phyloP scores from a whole-genome alignment of 805 yeast genomes.

The Ogataea pilisensis region DNA sequence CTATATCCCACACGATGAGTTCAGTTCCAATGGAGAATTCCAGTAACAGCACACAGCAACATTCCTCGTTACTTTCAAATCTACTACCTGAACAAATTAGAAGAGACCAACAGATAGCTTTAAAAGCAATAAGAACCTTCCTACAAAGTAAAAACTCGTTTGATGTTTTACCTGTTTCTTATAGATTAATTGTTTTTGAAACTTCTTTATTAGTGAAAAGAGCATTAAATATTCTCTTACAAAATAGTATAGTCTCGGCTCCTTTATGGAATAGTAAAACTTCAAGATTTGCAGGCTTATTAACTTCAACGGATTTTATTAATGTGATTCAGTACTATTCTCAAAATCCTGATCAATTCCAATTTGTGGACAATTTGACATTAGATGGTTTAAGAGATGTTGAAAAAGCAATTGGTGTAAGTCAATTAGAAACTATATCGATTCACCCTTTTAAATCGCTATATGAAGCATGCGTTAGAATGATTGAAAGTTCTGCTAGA shows the following conservation, averaged over 20 bases:
- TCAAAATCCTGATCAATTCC: conserved; percentile 83
- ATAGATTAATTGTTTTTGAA: conserved; percentile 88
- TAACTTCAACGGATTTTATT: conserved; percentile 89
- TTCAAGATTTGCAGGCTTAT: conserved; percentile 87
- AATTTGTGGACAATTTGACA: conserved; percentile 79
- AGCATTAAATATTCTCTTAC: conserved; percentile 82
- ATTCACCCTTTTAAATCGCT: conserved; percentile 88
- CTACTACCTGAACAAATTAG: conserved; percentile 29
- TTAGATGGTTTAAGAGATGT: conserved; percentile 82
- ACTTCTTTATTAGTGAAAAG: conserved; percentile 87
- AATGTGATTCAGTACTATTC: conserved; percentile 93
- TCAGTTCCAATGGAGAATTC: neutral
- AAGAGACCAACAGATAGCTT: conserved; percentile 68
- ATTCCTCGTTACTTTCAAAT: too few species aligned
- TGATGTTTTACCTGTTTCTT: conserved; percentile 94
- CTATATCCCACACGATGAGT: neutral
- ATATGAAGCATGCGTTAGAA: conserved; percentile 89
- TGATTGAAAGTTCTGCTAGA: conserved; percentile 84
- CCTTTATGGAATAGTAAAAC: conserved; percentile 93
- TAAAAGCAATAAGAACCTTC: conserved; percentile 78
- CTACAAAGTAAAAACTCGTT: conserved; percentile 88
- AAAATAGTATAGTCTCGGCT: conserved; percentile 92
- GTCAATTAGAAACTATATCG: conserved; percentile 78
- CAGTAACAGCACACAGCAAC: neutral
- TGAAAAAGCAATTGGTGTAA: conserved; percentile 82